phyloP scores from a whole-genome alignment of 225 moss, liverwort and hornwort species.

The Bryoerythrophyllum caledonicum region DNA sequence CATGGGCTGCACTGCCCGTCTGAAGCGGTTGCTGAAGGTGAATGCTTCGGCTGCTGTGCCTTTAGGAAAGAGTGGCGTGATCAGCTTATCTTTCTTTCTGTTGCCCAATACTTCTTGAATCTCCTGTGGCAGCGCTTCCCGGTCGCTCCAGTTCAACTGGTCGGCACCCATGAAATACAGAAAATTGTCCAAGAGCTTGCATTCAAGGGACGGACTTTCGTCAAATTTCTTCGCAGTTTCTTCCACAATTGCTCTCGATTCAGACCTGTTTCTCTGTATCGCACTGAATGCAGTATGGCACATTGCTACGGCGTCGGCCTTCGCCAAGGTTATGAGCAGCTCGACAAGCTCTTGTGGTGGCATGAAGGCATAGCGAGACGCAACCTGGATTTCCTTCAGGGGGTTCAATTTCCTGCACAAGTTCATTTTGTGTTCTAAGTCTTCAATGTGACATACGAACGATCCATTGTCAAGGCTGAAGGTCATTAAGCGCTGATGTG shows the following conservation, averaged over 20 bases:
- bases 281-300: constrained; percentile 6
- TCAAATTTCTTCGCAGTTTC: neutral
- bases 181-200: neutral
- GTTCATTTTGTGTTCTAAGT: neutral
- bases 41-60: neutral
- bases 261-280: neutral
- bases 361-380: neutral
- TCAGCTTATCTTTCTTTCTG: neutral
- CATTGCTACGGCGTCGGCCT: neutral
- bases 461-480: too few relatives aligned
- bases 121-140: neutral
- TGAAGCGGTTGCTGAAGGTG: constrained; percentile 8
- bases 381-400: neutral
- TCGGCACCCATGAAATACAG: neutral
- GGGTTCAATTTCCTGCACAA: constrained; percentile 2
- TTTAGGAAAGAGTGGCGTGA: neutral
- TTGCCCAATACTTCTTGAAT: neutral
- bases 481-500: too few relatives aligned
- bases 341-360: neutral
- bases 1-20: neutral
- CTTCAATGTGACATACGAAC: neutral
- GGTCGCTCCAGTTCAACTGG: neutral
- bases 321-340: neutral
- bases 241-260: neutral
- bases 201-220: neutral